Evolutionary conservation across 768 basidiomycete species (phyloP), one percentile per base, ranked within the genome.

Genomic region (Rhizopogon vulgaris): DNA sequence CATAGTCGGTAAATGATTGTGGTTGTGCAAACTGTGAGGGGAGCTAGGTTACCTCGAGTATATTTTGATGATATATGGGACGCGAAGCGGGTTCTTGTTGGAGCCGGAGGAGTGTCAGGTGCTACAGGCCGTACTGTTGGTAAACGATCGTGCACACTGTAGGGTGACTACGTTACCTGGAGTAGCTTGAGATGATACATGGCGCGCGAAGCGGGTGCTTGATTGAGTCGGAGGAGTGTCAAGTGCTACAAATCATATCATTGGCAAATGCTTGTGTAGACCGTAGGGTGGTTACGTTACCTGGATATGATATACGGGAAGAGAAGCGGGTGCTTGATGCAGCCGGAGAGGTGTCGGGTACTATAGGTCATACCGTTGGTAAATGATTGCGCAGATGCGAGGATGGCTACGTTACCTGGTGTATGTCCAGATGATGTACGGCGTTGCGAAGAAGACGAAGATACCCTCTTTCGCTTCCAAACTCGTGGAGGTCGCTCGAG

Each of bases 381-480:
- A 30, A 30, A 30, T 30, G 28, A 30, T 30, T 30, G 28, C 22
- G 22, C 22, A 22, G 22, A 22, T 22, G 28, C 12, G 18, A 32
- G 32, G 8, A 30, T 45, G 14, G 17, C 30, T 22, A 45, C 12
- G 9, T 45, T 45, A 45, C 43, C 43, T 45, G 32, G 18, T 0
- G 43, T 45, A 14, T 18, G 30, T 32, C 32, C 43, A 15, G 43
- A 45, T 22, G 30, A 32, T 32, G 18, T 32, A 32, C 30, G 14
- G 8, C 43, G 30, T 8, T 45, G 11, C 17, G 14, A 34, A 43
- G 17, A 27, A 18, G 30, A 34, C 10, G 32, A 15, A 3, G 32
- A 14, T 18, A 56, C 53, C 11, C 63, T 59, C 53, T 63, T 58
- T 63, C 68, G 61, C 52, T 60, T 58, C 41, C 54, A 49, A 51